Evolutionary conservation across 164 flowering plant species (phyloP).

Genomic region (Magnolia sinica): DNA sequence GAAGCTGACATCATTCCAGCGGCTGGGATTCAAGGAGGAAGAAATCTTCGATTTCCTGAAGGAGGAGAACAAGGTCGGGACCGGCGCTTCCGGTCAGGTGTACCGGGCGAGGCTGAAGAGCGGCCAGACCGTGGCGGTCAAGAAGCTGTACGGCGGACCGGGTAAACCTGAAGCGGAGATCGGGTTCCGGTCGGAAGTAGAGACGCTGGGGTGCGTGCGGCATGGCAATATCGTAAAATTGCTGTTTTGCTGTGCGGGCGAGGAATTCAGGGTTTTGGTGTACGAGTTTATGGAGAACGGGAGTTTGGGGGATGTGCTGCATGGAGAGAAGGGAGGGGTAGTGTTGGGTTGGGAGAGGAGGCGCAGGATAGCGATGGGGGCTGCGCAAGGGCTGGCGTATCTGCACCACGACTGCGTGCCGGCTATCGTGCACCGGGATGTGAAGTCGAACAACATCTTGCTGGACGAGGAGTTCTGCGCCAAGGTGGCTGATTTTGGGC

Average conservation of each 20-base stretch:
- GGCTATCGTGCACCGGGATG: constrained; percentile 69
- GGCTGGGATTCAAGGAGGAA: constrained; percentile 30
- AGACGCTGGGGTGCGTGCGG: constrained; percentile 49
- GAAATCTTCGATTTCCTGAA: constrained; percentile 38
- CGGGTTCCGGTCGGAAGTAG: constrained; percentile 54
- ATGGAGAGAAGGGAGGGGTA: constrained; percentile 42
- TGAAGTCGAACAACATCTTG: constrained; percentile 70
- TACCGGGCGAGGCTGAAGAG: constrained; percentile 44
- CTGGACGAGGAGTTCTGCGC: constrained; percentile 54
- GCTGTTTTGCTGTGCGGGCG: constrained; percentile 39
- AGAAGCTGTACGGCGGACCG: constrained; percentile 38
- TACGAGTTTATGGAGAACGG: constrained; percentile 79
- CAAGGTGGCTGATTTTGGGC: constrained; percentile 73
- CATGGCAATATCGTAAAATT: constrained; percentile 64
- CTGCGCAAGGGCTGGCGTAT: constrained; percentile 72
- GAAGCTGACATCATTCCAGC: constrained; percentile 49
- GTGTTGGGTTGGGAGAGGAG: constrained; percentile 49
- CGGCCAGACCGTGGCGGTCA: constrained; percentile 62
- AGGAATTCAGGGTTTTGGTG: constrained; percentile 50
- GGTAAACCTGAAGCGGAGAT: constrained; percentile 27
- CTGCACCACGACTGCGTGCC: constrained; percentile 80
- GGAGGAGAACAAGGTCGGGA: constrained; percentile 48
- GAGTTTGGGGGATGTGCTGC: constrained; percentile 67
- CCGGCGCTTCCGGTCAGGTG: constrained; percentile 64
- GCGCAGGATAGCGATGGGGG: constrained; percentile 50